A percentile compares a stretch with the other conserved stretches of the same genome.
phyloP scores from a whole-genome alignment of 441 rosid genomes.

The Aleurites moluccanus region DNA sequence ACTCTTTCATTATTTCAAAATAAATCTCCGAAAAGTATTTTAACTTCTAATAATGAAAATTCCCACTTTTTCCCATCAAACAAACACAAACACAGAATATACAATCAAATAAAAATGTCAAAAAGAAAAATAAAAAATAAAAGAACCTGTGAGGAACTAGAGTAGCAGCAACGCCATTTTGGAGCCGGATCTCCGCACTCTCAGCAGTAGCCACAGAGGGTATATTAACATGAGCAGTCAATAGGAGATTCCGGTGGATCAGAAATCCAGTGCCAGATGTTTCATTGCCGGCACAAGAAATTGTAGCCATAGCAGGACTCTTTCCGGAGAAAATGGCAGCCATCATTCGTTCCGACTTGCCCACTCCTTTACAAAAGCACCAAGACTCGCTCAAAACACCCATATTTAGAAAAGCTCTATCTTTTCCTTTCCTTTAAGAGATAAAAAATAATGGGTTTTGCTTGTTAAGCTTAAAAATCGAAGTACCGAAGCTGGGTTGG shows the following conservation, averaged over 20 bases:
- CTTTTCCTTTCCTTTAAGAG: not conserved
- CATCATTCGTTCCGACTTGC: constrained; percentile 83
- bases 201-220: constrained; percentile 85
- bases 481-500: not conserved
- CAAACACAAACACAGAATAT: not conserved
- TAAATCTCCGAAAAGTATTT: not conserved
- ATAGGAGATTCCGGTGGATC: constrained; percentile 86
- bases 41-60: not conserved
- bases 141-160: constrained; percentile 81
- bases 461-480: not conserved
- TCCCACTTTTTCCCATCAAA: not conserved
- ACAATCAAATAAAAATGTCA: not conserved
- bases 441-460: not conserved
- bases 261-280: constrained; percentile 69
- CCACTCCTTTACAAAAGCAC: constrained; percentile 93
- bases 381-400: constrained; percentile 72
- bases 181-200: constrained; percentile 75
- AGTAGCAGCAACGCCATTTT: constrained; percentile 65
- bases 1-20: not conserved
- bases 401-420: constrained; percentile 32
- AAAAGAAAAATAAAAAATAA: not conserved
- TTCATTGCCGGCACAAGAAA: constrained; percentile 49
- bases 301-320: constrained; percentile 63
- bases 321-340: constrained; percentile 74
- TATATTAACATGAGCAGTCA: constrained; percentile 80